These are phyloP conservation scores for Ganoderma leucocontextum DNA, from an alignment of 1,284 basidiomycete genomes.

Conservation along the genomic window DNA sequence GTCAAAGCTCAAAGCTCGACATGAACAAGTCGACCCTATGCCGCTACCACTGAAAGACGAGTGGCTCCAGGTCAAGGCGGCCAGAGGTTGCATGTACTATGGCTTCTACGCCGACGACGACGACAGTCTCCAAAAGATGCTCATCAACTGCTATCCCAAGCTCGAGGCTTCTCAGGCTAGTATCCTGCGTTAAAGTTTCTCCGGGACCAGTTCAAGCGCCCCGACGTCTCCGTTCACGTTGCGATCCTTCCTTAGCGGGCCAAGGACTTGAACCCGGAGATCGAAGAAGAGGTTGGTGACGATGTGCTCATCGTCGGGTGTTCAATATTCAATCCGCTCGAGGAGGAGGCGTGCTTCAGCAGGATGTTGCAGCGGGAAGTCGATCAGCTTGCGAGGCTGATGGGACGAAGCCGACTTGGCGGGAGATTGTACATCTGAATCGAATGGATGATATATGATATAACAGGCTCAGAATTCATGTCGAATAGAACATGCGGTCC, in stretches of 20 bases:
- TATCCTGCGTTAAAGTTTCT: background rate
- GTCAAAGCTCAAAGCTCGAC: background rate
- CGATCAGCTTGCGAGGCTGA: background rate
- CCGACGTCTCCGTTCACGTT: background rate
- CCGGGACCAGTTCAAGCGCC: background rate
- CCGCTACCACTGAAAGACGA: conserved; percentile 1
- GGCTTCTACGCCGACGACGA: background rate
- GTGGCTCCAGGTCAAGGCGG: background rate
- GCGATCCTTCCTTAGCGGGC: too few relatives aligned
- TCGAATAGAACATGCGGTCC: too few relatives aligned
- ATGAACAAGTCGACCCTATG: background rate
- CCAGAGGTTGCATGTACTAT: background rate
- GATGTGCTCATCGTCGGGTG: background rate
- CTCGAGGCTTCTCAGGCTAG: background rate
- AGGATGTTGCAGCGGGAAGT: background rate
- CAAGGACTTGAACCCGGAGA: too few relatives aligned
- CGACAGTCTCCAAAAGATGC: background rate
- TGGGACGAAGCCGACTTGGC: background rate
- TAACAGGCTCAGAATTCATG: too few relatives aligned
- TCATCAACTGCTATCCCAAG: background rate
- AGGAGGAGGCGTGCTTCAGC: background rate
- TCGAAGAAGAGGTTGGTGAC: background rate
- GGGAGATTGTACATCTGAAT: background rate
- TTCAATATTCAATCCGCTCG: too few relatives aligned
- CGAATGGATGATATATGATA: too few relatives aligned